phyloP scores from a whole-genome alignment of 2,329 filamentous ascomycete genomes.

The Diplodia seriata region DNA sequence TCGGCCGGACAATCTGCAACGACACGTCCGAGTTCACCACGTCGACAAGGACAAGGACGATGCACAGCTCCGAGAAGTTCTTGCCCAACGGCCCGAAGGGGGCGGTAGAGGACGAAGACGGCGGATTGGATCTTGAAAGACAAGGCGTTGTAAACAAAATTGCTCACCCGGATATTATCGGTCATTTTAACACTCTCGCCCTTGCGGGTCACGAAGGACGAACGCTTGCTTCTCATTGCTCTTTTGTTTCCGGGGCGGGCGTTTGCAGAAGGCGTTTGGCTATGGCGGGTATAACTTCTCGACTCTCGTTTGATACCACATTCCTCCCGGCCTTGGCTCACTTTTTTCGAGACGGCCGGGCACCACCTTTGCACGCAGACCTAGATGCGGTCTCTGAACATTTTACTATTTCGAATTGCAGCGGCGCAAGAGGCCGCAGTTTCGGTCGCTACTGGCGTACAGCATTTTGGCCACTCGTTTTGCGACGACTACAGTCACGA shows the following conservation, averaged over 20 bases:
- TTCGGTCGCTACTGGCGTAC: slow-evolving; percentile 14
- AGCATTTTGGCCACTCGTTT: slow-evolving; percentile 16
- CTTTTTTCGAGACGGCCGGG: neutral
- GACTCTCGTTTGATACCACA: slow-evolving; percentile 25
- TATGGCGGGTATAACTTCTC: slow-evolving; percentile 10
- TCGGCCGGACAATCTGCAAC: slow-evolving; percentile 91
- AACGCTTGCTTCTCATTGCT: slow-evolving; percentile 1
- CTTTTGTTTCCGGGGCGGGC: slow-evolving; percentile 10
- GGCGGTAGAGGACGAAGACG: slow-evolving; percentile 80
- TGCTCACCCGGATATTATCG: slow-evolving; percentile 17
- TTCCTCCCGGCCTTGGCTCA: neutral
- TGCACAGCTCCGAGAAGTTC: slow-evolving; percentile 77
- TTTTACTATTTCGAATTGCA: neutral
- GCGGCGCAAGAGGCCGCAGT: neutral
- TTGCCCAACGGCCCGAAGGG: slow-evolving; percentile 84
- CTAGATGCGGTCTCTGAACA: slow-evolving; percentile 1
- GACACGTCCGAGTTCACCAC: slow-evolving; percentile 93
- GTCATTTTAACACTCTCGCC: slow-evolving; percentile 8
- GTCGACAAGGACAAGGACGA: slow-evolving; percentile 90
- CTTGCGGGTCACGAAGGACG: neutral
- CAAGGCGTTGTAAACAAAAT: neutral
- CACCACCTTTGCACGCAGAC: slow-evolving; percentile 1
- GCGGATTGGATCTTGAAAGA: slow-evolving; percentile 56
- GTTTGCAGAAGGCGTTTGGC: slow-evolving; percentile 26
- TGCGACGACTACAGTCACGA: slow-evolving; percentile 11